These are phyloP conservation scores for Malassezia dermatis DNA, from an alignment of 1,284 basidiomycete species.

Conservation along the genomic window DNA sequence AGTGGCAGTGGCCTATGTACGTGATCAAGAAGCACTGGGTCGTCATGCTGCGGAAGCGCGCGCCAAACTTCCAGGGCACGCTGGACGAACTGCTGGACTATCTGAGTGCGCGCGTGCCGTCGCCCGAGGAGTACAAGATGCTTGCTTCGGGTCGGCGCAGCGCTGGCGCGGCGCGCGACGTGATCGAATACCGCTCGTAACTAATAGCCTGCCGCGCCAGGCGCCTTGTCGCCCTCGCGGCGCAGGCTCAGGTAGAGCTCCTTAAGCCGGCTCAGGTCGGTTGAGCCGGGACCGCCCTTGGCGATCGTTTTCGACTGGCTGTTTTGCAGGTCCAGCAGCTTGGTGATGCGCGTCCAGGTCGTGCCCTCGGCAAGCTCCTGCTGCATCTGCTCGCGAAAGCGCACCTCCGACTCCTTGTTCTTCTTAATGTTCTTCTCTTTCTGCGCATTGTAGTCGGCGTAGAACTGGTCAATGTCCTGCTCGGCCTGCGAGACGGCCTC, in stretches of 20 bases:
- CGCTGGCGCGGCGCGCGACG: neutral
- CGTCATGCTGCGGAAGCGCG: constrained; percentile 16
- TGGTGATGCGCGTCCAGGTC: constrained; percentile 88
- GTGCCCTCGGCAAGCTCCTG: constrained; percentile 77
- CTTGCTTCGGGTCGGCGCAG: constrained; percentile 16
- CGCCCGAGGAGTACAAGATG: constrained; percentile 18
- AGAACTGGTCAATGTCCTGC: constrained; percentile 86
- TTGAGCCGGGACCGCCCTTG: constrained; percentile 72
- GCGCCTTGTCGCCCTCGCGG: constrained; percentile 41
- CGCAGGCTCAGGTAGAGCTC: constrained; percentile 49
- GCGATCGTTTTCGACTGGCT: constrained; percentile 90
- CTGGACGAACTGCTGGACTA: constrained; percentile 13
- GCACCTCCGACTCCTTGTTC: constrained; percentile 87
- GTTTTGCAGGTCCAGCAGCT: constrained; percentile 78
- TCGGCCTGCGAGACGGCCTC: constrained; percentile 83
- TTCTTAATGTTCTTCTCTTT: constrained; percentile 86
- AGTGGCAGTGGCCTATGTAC: constrained; percentile 19
- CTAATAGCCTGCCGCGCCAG: constrained; percentile 42
- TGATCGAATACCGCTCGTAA: neutral
- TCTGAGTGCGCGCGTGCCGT: constrained; percentile 5
- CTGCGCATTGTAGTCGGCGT: constrained; percentile 80
- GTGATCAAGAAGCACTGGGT: constrained; percentile 20
- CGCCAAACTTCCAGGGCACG: constrained; percentile 5
- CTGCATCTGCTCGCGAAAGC: constrained; percentile 64
- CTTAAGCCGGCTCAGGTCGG: constrained; percentile 79